Evolutionary conservation across 129 eudicot species (phyloP), one percentile per base, ranked within the genome.

Genomic region (Pittosporum tobira): DNA sequence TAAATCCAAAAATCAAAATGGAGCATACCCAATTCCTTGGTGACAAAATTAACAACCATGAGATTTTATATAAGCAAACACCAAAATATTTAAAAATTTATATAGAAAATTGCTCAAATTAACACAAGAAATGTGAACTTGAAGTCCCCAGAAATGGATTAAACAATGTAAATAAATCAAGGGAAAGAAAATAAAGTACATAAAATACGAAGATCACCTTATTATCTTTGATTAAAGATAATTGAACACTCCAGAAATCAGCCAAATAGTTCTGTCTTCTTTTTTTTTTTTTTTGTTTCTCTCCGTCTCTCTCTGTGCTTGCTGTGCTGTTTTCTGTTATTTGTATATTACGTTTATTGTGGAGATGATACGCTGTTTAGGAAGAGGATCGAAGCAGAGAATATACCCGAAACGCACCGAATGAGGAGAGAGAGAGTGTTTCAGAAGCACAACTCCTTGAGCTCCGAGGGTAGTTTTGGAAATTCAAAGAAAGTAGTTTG

Each of bases 381-480:
- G 59, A 18, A 56, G 61, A 22, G 61, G 31, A 56, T 56, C 61
- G 43, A 56, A 56, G 61, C 45, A 56, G 43, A 22, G 61, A 56
- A 56, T 56, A 56, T 56, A 10, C 61, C 61, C 36, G 25, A 16
- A 29, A 2, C 2, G 34, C 36, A 9, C 20, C 15, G 10, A 16
- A 4, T 2, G 3, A 26, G 15, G n/a, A 27, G 14, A 23, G 59
- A n/a, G 30, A n/a, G 14, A 25, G 43, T 6, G 43, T 54, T 30
- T 55, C 16, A 55, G 60, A 30, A 25, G 10, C 6, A 55, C 60
- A 29, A 15, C 24, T 8, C 1, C 0, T 15, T 19, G 9, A 6
- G 10, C 25, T 55, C 8, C 3, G 19, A 38, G 46, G 61, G 61
- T 20, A 56, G 11, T 56, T 18, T 19, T 26, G 61, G 45, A 13